phyloP scores from a whole-genome alignment of 305 asterid genomes.

The Fraxinus sp. region DNA sequence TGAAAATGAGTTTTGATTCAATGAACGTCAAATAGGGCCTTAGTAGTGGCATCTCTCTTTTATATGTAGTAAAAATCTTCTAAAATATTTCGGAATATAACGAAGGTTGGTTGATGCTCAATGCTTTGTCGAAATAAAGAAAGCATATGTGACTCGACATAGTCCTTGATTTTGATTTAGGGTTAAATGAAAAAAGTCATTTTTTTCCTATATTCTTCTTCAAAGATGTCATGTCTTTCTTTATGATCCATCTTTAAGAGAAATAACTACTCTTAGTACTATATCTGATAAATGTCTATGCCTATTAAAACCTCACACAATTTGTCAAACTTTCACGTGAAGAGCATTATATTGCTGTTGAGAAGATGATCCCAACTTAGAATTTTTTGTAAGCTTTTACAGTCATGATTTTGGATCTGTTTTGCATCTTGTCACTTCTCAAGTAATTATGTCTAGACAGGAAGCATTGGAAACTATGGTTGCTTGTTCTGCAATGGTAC shows the following conservation, averaged over 20 bases:
- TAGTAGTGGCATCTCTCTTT: not conserved
- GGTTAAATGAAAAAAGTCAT: not conserved
- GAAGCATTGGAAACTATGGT: conserved; percentile 85
- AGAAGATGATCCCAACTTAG: conserved; percentile 15
- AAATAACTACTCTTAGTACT: conserved; percentile 14
- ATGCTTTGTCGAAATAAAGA: not conserved
- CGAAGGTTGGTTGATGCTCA: not conserved
- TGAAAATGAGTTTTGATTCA: not conserved
- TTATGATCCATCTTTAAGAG: not conserved
- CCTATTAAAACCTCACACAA: not conserved
- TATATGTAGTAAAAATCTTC: not conserved
- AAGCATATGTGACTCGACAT: not conserved
- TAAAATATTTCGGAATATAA: not conserved
- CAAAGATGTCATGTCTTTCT: not conserved
- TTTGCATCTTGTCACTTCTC: not conserved
- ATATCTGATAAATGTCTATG: not conserved
- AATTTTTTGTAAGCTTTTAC: not conserved
- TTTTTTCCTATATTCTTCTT: not conserved
- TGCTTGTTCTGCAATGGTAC: conserved; percentile 91
- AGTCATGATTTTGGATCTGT: not conserved
- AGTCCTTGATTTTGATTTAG: not conserved
- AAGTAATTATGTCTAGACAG: conserved; percentile 41
- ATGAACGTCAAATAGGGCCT: not conserved
- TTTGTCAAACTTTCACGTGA: not conserved
- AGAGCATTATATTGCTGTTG: conserved; percentile 2